Evolutionary conservation across 768 basidiomycete genomes (phyloP), one percentile per base, ranked within the genome.

Genomic region (Tricholoma sp.): DNA sequence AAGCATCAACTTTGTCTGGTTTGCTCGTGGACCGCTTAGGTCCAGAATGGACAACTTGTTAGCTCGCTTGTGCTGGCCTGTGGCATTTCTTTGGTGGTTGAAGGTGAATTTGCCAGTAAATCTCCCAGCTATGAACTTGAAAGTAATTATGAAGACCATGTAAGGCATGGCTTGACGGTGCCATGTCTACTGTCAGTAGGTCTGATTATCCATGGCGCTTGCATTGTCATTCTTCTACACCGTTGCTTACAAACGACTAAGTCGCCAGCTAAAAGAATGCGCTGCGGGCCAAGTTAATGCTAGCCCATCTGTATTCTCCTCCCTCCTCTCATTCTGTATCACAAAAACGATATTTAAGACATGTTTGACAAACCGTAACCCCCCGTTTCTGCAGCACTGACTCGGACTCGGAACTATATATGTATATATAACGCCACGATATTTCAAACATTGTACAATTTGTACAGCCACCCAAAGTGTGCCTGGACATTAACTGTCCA

Each of bases 1-100:
- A 59, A 88, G 85, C 86, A 0, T 77, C 82, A 9, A 79, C 84
- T 0, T 21, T 87, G 1, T 66, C 81, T n/a, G 89, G 89, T 1
- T 81, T 76, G 67, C 68, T 78, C 18, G 68, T 79, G 2, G 89
- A 91, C 66, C 74, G 72, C 50, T 64, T 71, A 9, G 88, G 87
- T 8, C 59, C 85, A 1, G 82, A 82, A 59, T 84, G 79, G 73
- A 73, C 84, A 35, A 75, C 82, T 1, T 61, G n/a, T 76, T 43
- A 54, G 75, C 10, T 81, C 75, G 52, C 63, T 87, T 27, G 2
- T 82, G 2, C 67, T 84, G 67, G 4, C 72, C 72, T 5, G 69
- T 87, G 5, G 71, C 79, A 16, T 63, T 22, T 61, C 66, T 56
- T 75, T 80, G 68, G 83, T 79, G 2, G 43, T 86, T 19, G 75